A percentile compares a stretch with the other conserved stretches of the same genome.
These are phyloP conservation scores for Trametes versicolor DNA, from an alignment of 1,284 basidiomycete genomes.

Conservation along the genomic window DNA sequence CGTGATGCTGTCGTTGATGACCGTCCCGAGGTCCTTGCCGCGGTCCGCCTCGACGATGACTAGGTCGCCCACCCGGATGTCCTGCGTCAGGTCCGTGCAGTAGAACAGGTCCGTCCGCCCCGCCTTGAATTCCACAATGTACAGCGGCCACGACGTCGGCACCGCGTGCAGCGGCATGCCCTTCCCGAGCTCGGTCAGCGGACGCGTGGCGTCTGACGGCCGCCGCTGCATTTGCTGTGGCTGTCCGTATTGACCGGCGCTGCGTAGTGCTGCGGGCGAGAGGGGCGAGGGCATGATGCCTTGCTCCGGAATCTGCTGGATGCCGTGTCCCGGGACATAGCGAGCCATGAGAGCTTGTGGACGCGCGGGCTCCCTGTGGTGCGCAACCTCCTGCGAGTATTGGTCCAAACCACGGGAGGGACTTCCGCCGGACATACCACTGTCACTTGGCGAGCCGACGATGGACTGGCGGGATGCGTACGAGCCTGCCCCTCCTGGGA, in stretches of 20 bases:
- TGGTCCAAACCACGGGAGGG: slow-evolving; percentile 43
- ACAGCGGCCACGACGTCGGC: slow-evolving; percentile 87
- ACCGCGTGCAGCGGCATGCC: slow-evolving; percentile 89
- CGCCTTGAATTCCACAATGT: slow-evolving; percentile 98
- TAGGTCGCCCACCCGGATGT: slow-evolving; percentile 86
- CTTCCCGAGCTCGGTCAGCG: slow-evolving; percentile 82
- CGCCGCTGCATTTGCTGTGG: slow-evolving; percentile 53
- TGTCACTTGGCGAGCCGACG: slow-evolving; percentile 68
- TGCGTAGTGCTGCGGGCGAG: slow-evolving; percentile 42
- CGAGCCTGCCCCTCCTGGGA: slow-evolving; percentile 53
- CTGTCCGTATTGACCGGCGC: slow-evolving; percentile 40
- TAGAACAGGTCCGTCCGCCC: slow-evolving; percentile 96
- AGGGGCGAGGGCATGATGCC: slow-evolving; percentile 45
- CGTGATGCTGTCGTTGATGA: slow-evolving; percentile 91
- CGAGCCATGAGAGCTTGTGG: slow-evolving; percentile 57
- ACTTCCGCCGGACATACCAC: slow-evolving; percentile 44
- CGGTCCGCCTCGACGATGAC: slow-evolving; percentile 98
- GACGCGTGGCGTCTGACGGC: slow-evolving; percentile 58
- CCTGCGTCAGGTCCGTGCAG: slow-evolving; percentile 70
- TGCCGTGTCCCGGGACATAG: slow-evolving; percentile 71
- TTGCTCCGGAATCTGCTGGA: slow-evolving; percentile 64
- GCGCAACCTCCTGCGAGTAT: slow-evolving; percentile 31
- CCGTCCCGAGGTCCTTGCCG: slow-evolving; percentile 92
- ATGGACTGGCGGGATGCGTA: slow-evolving; percentile 57
- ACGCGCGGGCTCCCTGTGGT: slow-evolving; percentile 25